Conservation (phyloP, 169 alveolate genomes). For the Cryptosporidium muris region DNA sequence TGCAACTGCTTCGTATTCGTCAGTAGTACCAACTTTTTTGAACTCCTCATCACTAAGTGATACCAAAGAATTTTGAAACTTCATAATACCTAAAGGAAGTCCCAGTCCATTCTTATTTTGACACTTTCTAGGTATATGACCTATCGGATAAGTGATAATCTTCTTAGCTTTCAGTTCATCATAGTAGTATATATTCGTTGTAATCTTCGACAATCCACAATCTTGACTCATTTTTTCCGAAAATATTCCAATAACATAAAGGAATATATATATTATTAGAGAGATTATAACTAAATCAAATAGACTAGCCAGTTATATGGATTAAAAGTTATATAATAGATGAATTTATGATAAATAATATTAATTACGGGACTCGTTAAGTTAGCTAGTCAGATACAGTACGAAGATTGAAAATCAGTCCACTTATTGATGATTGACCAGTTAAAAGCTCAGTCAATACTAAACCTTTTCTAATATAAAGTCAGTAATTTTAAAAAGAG, state of each 20-base stretch:
- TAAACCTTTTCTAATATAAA: too few relatives aligned
- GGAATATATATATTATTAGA: neutral
- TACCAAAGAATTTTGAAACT: constrained; percentile 21
- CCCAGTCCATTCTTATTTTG: constrained; percentile 47
- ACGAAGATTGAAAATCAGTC: too few relatives aligned
- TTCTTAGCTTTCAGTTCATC: constrained; percentile 3
- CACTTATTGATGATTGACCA: too few relatives aligned
- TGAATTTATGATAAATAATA: too few relatives aligned
- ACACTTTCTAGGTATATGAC: constrained; percentile 40
- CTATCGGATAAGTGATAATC: constrained; percentile 26
- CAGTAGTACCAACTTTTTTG: neutral
- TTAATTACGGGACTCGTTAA: too few relatives aligned
- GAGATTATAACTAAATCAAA: neutral
- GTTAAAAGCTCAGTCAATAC: too few relatives aligned
- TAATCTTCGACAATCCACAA: constrained; percentile 15
- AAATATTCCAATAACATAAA: neutral
- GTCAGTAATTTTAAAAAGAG: too few relatives aligned
- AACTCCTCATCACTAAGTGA: neutral
- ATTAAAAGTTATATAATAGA: too few relatives aligned
- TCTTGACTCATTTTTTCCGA: constrained; percentile 9
- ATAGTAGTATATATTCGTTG: neutral
- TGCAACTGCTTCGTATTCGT: constrained; percentile 1
- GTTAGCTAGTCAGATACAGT: too few relatives aligned
- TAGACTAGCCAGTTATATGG: too few relatives aligned
- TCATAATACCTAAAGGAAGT: constrained; percentile 56